phyloP scores from a whole-genome alignment of 371 early-diverging fungal genomes.

The Choanephora cucurbitarum region DNA sequence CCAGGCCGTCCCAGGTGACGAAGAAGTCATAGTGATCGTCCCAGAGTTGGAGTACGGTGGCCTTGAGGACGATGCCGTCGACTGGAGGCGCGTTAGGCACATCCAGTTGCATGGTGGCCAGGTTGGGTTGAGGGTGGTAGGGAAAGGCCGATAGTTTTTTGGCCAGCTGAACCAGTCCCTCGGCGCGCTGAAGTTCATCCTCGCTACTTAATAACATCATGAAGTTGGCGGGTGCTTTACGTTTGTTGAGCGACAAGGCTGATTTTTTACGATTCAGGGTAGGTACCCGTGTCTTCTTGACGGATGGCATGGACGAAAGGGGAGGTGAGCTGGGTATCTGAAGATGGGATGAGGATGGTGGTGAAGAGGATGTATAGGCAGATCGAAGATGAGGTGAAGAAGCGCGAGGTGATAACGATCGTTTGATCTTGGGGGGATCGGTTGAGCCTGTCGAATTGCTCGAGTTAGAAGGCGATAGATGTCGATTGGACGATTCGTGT shows the following conservation, averaged over 20 bases:
- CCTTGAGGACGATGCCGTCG: constrained; percentile 34
- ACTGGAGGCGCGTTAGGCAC: constrained; percentile 22
- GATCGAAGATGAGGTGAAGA: constrained; percentile 88
- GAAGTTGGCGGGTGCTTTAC: constrained; percentile 33
- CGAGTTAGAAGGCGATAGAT: constrained; percentile 36
- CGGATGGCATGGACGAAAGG: constrained; percentile 19
- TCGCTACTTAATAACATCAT: constrained; percentile 35
- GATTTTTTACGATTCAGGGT: constrained; percentile 40
- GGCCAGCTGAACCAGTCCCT: constrained; percentile 34
- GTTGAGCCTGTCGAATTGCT: constrained; percentile 30
- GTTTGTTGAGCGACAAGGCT: constrained; percentile 28
- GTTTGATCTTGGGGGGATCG: constrained; percentile 4
- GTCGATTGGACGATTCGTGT: constrained; percentile 31
- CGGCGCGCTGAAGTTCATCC: constrained; percentile 28
- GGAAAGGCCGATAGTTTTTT: constrained; percentile 32
- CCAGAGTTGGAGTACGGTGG: constrained; percentile 26
- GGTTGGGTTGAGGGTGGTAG: constrained; percentile 17
- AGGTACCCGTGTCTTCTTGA: constrained; percentile 43
- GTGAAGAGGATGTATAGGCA: constrained; percentile 85
- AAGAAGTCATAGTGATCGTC: constrained; percentile 38
- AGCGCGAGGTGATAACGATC: constrained; percentile 56
- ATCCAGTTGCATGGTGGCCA: constrained; percentile 32
- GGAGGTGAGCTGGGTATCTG: constrained; percentile 26
- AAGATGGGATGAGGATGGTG: constrained; percentile 45
- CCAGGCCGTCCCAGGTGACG: constrained; percentile 37